phyloP scores from a whole-genome alignment of 2,329 filamentous ascomycete genomes.

The Phialophora verrucosa region DNA sequence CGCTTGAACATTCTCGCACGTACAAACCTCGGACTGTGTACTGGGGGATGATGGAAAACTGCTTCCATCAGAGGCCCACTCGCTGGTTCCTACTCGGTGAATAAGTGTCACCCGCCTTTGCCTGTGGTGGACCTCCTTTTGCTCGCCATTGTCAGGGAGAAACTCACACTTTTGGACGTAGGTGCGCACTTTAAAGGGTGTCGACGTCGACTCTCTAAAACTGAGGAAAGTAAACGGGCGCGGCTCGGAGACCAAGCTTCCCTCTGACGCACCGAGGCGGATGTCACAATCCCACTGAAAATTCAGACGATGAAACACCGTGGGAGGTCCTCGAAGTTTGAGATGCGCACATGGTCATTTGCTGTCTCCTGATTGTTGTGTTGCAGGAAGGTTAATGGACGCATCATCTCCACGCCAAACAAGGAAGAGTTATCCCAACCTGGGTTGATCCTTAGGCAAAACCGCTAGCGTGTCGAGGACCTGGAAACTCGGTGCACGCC shows the following conservation, averaged over 20 bases:
- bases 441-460: constrained; percentile 3
- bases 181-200: constrained; percentile 40
- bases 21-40: background rate
- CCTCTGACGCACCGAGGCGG: constrained; percentile 1
- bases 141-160: background rate
- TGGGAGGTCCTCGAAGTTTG: background rate
- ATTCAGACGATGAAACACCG: no score
- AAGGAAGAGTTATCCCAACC: constrained; percentile 19
- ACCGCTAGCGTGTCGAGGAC: background rate
- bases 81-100: background rate
- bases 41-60: background rate
- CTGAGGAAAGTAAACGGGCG: constrained; percentile 39
- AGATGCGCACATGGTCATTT: background rate
- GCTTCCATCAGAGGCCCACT: background rate
- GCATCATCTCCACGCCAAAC: constrained; percentile 10
- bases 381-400: constrained; percentile 25
- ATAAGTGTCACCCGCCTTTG: background rate
- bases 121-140: background rate
- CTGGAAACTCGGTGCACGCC: no score
- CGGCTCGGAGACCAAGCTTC: constrained; percentile 7
- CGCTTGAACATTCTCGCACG: background rate
- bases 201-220: constrained; percentile 41
- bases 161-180: constrained; percentile 21
- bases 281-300: constrained; percentile 4
- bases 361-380: background rate